Evolutionary conservation across 805 yeast species (phyloP).

Genomic region (Spencermartinsiella europaea): DNA sequence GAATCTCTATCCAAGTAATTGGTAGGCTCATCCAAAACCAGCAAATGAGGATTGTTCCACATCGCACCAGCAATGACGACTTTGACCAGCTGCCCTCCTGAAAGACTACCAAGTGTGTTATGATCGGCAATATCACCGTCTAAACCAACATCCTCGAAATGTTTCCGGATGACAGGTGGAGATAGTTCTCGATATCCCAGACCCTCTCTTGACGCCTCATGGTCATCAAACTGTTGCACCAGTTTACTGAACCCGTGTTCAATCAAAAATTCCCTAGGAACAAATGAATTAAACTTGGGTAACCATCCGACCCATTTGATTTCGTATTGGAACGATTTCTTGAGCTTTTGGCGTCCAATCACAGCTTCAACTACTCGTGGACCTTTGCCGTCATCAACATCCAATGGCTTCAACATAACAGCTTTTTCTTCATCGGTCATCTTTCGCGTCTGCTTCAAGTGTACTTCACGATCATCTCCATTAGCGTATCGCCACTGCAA

Average conservation of each 20-base stretch:
- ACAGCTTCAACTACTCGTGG: slow-evolving; percentile 86
- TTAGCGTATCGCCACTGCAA: slow-evolving; percentile 97
- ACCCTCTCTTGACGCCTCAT: slow-evolving; percentile 99
- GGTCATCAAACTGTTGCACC: slow-evolving; percentile 96
- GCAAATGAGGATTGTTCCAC: slow-evolving; percentile 98
- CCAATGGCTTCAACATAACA: slow-evolving; percentile 72
- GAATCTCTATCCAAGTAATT: slow-evolving; percentile 98
- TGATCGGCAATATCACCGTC: slow-evolving; percentile 99
- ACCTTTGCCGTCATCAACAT: slow-evolving; percentile 81
- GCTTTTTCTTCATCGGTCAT: slow-evolving; percentile 72
- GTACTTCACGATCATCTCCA: slow-evolving; percentile 97
- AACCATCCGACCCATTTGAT: slow-evolving; percentile 89
- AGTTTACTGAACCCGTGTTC: slow-evolving; percentile 85
- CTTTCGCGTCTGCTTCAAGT: slow-evolving; percentile 87
- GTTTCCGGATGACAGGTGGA: slow-evolving; percentile 91
- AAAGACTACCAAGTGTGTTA: slow-evolving; percentile 91
- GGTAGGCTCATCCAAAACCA: slow-evolving; percentile 97
- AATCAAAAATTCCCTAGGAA: slow-evolving; percentile 72
- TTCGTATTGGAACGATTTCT: slow-evolving; percentile 96
- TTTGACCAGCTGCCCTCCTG: slow-evolving; percentile 97
- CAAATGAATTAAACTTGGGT: slow-evolving; percentile 92
- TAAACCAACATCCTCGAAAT: slow-evolving; percentile 93
- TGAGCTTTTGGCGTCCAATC: slow-evolving; percentile 95
- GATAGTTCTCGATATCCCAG: slow-evolving; percentile 92
- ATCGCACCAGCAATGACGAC: slow-evolving; percentile 99